Evolutionary conservation across 371 early-diverging fungal genomes (phyloP).

Genomic region (Lichtheimia ornata): DNA sequence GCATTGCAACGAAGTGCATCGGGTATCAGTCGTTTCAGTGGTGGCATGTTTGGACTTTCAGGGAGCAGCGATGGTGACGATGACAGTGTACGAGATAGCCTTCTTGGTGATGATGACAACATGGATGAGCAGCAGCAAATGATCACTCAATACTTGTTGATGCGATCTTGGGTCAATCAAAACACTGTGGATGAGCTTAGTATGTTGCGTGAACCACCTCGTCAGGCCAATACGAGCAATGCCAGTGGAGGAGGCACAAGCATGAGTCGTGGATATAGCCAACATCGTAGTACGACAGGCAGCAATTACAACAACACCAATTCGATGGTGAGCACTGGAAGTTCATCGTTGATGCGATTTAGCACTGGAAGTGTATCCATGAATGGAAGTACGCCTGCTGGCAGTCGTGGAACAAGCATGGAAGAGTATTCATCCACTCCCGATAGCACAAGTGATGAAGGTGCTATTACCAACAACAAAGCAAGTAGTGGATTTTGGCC

Average conservation of each 20-base stretch:
- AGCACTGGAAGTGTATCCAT: conserved; percentile 23
- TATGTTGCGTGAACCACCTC: conserved; percentile 65
- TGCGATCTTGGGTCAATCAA: conserved; percentile 54
- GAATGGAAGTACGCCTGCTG: conserved; percentile 5
- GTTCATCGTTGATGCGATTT: conserved; percentile 22
- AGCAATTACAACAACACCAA: conserved; percentile 19
- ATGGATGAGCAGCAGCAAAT: conserved; percentile 40
- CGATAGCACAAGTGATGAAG: conserved; percentile 11
- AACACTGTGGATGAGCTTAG: conserved; percentile 71
- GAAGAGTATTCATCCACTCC: conserved; percentile 17
- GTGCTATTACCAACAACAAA: conserved; percentile 3
- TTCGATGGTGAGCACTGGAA: conserved; percentile 23
- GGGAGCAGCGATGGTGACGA: conserved; percentile 12
- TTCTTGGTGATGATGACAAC: conserved; percentile 15
- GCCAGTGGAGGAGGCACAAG: not conserved
- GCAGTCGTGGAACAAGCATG: conserved; percentile 24
- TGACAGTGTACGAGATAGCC: conserved; percentile 6
- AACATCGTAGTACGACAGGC: conserved; percentile 18
- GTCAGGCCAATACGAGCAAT: conserved; percentile 22
- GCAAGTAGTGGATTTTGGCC: conserved; percentile 16
- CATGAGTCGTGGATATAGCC: not conserved
- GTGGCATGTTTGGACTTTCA: conserved; percentile 42
- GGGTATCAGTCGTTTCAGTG: conserved; percentile 46
- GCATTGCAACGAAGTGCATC: conserved; percentile 57
- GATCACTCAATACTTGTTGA: conserved; percentile 63